A percentile compares a stretch with the other conserved stretches of the same genome.
Conservation (phyloP, 2,329 filamentous ascomycete species). For the Tolypocladium pustulatum region DNA sequence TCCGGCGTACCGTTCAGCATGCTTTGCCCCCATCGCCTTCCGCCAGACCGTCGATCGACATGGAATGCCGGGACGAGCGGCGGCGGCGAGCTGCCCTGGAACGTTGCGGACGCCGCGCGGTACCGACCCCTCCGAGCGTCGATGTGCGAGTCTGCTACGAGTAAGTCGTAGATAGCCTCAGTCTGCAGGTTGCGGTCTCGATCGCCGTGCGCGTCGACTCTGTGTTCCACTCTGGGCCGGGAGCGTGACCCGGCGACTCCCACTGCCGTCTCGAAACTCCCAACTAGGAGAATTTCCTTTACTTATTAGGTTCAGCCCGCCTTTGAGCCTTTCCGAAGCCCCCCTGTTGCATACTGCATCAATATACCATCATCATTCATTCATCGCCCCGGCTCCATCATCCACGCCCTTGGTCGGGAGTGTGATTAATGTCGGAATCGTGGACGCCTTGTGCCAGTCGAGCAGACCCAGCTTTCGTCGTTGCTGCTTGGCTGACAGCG, state of each 20-base stretch:
- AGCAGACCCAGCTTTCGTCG: background rate
- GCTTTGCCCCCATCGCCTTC: background rate
- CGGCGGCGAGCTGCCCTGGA: background rate
- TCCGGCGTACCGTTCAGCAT: background rate
- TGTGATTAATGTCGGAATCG: background rate
- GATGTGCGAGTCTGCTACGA: background rate
- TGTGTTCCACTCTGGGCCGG: background rate
- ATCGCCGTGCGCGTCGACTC: background rate
- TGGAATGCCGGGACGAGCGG: background rate
- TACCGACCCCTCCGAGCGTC: background rate
- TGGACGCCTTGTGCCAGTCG: background rate
- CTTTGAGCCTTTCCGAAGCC: background rate
- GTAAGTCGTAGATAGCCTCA: background rate
- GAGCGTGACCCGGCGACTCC: background rate
- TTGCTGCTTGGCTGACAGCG: background rate
- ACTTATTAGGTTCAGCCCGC: background rate
- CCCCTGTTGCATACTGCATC: background rate
- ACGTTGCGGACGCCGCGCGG: background rate
- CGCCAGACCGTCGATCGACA: background rate
- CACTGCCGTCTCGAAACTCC: background rate
- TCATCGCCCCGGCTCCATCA: background rate
- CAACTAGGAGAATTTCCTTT: background rate
- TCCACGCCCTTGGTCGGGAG: background rate
- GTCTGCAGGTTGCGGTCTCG: background rate
- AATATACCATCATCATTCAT: background rate